phyloP scores from a whole-genome alignment of 306 rosid species.

The Cajanus cajan region DNA sequence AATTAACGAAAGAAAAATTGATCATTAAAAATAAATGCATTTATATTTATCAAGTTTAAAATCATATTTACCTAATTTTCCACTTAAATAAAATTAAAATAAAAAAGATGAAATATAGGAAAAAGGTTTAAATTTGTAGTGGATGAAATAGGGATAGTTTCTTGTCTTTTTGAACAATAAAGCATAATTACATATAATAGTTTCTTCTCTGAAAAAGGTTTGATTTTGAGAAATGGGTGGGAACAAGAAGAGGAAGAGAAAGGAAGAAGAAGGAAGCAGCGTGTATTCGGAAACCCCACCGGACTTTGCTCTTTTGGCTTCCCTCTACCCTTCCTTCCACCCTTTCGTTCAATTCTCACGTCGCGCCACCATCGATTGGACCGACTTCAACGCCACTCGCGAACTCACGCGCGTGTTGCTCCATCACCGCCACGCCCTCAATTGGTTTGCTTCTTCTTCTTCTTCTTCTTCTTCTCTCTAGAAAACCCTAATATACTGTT shows the following conservation, averaged over 20 bases:
- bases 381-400: conserved; percentile 84
- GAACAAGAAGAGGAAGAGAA: conserved; percentile 41
- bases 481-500: no score
- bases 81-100: no score
- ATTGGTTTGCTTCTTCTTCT: conserved; percentile 17
- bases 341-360: conserved; percentile 45
- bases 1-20: no score
- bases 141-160: no score
- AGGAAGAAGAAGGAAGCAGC: conserved; percentile 40
- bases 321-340: conserved; percentile 73
- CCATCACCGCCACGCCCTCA: conserved; percentile 34
- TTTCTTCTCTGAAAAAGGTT: no score
- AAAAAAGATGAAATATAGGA: no score
- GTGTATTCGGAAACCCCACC: conserved; percentile 79
- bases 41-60: no score
- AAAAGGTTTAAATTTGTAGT: no score
- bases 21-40: no score
- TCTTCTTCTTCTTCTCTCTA: neutral
- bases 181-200: no score
- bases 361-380: conserved; percentile 68
- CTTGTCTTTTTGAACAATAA: no score
- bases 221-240: conserved; percentile 33
- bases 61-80: no score
- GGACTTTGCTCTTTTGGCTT: conserved; percentile 66
- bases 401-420: conserved; percentile 57